Conservation (phyloP, 768 basidiomycete genomes). For the Rickenella mellea region DNA sequence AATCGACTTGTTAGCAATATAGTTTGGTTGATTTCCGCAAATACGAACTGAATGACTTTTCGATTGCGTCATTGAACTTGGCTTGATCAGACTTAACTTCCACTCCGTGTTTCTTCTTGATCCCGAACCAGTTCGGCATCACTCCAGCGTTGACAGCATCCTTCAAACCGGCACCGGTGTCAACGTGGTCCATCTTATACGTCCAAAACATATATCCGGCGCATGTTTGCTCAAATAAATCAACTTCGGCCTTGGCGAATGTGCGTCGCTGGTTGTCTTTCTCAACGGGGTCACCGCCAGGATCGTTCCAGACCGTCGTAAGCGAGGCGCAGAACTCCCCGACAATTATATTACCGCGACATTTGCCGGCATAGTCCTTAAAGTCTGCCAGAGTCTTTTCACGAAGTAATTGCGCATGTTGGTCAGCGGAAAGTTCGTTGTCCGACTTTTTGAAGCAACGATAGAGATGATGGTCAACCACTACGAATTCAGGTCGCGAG, state of each 20-base stretch:
- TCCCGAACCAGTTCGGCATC: slow-evolving; percentile 45
- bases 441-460: slow-evolving; percentile 67
- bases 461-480: slow-evolving; percentile 78
- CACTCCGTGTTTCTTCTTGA: slow-evolving; percentile 15
- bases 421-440: slow-evolving; percentile 36
- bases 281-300: slow-evolving; percentile 27
- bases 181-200: slow-evolving; percentile 62
- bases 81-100: slow-evolving; percentile 9
- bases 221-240: slow-evolving; percentile 50
- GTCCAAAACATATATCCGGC: slow-evolving; percentile 85
- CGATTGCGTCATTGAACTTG: slow-evolving; percentile 20
- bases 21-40: no score
- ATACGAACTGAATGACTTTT: slow-evolving; percentile 21
- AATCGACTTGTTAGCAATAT: background rate
- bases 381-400: slow-evolving; percentile 29
- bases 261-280: slow-evolving; percentile 31
- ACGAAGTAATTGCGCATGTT: slow-evolving; percentile 42
- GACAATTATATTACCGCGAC: slow-evolving; percentile 48
- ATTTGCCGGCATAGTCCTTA: slow-evolving; percentile 25
- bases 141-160: slow-evolving; percentile 56
- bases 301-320: slow-evolving; percentile 51
- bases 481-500: slow-evolving; percentile 29
- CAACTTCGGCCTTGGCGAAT: slow-evolving; percentile 57
- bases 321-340: slow-evolving; percentile 78
- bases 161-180: slow-evolving; percentile 66